A percentile compares a stretch with the other conserved stretches of the same genome.
Conservation (phyloP, 495 filamentous ascomycete genomes). For the Cercophora newfieldiana region DNA sequence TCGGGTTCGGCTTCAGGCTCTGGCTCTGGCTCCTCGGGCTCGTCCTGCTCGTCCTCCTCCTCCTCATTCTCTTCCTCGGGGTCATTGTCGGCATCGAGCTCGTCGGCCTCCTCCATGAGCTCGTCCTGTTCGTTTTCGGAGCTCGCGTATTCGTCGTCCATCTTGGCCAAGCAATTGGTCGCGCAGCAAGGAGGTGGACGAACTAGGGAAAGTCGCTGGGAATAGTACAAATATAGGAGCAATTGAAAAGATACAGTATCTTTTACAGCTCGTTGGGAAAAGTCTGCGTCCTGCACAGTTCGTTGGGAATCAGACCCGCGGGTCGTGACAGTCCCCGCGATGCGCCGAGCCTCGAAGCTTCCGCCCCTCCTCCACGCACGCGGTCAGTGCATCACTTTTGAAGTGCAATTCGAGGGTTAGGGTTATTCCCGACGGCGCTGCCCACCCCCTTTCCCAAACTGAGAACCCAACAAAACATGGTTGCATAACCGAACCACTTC, state of each 20-base stretch:
- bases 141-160: conserved; percentile 48
- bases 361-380: background rate
- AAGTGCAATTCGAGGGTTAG: too few species aligned
- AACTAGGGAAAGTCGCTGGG: background rate
- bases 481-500: too few species aligned
- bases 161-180: conserved; percentile 4
- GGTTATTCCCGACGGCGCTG: too few species aligned
- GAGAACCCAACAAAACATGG: too few species aligned
- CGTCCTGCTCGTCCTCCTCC: conserved; percentile 61
- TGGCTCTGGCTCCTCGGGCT: conserved; percentile 47
- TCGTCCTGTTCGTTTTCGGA: conserved; percentile 66
- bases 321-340: background rate
- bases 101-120: conserved; percentile 63
- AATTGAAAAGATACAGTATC: background rate
- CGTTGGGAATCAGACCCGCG: background rate
- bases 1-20: conserved; percentile 28
- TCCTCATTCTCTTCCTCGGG: conserved; percentile 56
- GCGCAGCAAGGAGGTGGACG: background rate
- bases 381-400: background rate
- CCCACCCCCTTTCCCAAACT: too few species aligned
- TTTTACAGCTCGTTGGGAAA: background rate
- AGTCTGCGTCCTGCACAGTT: background rate
- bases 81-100: conserved; percentile 59
- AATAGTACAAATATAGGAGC: background rate
- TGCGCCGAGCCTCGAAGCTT: background rate